Evolutionary conservation across 345 rosid species (phyloP).

Genomic region (Rhizophora apiculata): DNA sequence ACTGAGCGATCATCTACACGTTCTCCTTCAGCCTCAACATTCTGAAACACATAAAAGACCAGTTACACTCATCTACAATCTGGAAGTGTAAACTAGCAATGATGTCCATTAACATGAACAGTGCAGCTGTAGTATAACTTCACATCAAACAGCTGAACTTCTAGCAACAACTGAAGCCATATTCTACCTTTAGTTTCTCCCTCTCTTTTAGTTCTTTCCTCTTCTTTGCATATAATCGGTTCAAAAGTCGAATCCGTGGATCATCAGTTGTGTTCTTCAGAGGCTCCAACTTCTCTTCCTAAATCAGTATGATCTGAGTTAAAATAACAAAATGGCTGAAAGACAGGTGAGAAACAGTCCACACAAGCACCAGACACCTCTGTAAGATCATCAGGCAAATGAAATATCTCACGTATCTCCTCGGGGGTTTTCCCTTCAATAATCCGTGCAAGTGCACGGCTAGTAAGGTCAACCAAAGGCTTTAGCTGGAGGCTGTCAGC

Average conservation of each 20-base stretch:
- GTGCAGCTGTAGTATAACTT: neutral
- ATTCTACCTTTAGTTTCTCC: constrained; percentile 64
- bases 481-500: constrained; percentile 89
- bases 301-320: constrained; percentile 6
- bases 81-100: neutral
- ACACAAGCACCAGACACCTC: constrained; percentile 51
- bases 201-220: constrained; percentile 81
- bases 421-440: constrained; percentile 86
- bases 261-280: constrained; percentile 74
- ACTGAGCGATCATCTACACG: constrained; percentile 76
- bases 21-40: constrained; percentile 65
- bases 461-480: constrained; percentile 88
- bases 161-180: neutral
- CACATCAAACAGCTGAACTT: neutral
- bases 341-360: neutral
- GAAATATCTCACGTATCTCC: constrained; percentile 91
- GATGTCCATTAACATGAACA: neutral
- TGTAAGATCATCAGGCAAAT: constrained; percentile 94
- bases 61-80: neutral
- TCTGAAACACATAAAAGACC: constrained; percentile 39
- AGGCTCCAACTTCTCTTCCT: constrained; percentile 98
- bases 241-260: constrained; percentile 79
- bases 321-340: constrained; percentile 1
- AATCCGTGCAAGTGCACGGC: constrained; percentile 80
- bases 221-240: constrained; percentile 75